phyloP scores from a whole-genome alignment of 352 stramenopile genomes.

The Globisporangium mamillatum region DNA sequence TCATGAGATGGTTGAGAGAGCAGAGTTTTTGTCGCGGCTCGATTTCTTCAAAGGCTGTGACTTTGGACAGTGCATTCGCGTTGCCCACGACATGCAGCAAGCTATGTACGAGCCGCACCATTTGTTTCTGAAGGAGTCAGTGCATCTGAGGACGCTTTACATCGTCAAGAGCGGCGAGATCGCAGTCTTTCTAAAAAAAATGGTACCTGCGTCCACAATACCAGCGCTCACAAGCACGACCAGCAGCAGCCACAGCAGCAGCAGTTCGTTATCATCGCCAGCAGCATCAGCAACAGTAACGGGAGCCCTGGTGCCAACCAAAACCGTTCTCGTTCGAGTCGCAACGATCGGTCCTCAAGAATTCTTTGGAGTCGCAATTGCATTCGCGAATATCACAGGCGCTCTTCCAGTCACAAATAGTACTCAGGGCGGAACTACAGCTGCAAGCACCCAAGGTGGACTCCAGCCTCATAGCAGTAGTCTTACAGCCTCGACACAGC shows the following conservation, averaged over 20 bases:
- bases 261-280: neutral
- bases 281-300: neutral
- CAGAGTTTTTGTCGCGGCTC: conserved; percentile 57
- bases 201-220: conserved; percentile 17
- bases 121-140: conserved; percentile 53
- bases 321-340: conserved; percentile 50
- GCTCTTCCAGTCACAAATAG: neutral
- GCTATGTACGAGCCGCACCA: conserved; percentile 52
- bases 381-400: conserved; percentile 27
- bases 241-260: neutral
- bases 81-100: conserved; percentile 67
- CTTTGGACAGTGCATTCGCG: conserved; percentile 71
- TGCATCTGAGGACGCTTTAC: conserved; percentile 51
- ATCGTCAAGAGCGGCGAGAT: conserved; percentile 73
- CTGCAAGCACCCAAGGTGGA: neutral
- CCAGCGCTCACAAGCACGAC: neutral
- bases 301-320: neutral
- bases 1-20: conserved; percentile 68
- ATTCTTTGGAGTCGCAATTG: conserved; percentile 59
- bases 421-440: neutral
- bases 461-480: neutral
- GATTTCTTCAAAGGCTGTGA: conserved; percentile 57
- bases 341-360: conserved; percentile 70
- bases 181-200: conserved; percentile 50
- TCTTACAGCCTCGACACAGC: neutral